A percentile compares a stretch with the other conserved stretches of the same genome.
Conservation (phyloP, 2,329 filamentous ascomycete genomes). For the Aspergillus sp. region DNA sequence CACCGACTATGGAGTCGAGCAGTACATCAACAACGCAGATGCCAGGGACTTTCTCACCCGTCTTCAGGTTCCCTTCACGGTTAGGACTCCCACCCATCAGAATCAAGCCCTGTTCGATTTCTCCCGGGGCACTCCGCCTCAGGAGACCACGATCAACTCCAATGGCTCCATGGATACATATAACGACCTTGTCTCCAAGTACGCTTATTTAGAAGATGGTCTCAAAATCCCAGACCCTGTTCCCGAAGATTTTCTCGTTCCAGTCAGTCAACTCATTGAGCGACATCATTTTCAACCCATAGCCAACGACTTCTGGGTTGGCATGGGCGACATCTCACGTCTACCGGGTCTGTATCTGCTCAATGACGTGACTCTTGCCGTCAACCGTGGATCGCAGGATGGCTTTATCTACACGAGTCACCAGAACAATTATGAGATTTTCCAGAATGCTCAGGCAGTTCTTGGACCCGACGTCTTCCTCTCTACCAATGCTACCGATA, state of each 20-base stretch:
- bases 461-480: constrained; percentile 33
- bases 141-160: background rate
- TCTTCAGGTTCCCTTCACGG: constrained; percentile 17
- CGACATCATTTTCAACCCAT: background rate
- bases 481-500: no score
- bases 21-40: constrained; percentile 15
- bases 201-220: constrained; percentile 5
- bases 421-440: background rate
- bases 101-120: constrained; percentile 1
- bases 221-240: constrained; percentile 9
- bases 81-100: no score
- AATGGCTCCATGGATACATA: no score
- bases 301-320: background rate
- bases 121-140: background rate
- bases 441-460: background rate
- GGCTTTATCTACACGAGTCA: no score
- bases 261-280: constrained; percentile 9
- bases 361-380: no score
- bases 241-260: constrained; percentile 9
- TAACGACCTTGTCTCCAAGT: no score
- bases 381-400: no score
- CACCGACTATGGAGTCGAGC: constrained; percentile 23
- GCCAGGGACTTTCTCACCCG: constrained; percentile 15
- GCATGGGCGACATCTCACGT: no score
- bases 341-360: no score